phyloP scores from a whole-genome alignment of 2,329 filamentous ascomycete genomes.

The Simplicillium aogashimaense region DNA sequence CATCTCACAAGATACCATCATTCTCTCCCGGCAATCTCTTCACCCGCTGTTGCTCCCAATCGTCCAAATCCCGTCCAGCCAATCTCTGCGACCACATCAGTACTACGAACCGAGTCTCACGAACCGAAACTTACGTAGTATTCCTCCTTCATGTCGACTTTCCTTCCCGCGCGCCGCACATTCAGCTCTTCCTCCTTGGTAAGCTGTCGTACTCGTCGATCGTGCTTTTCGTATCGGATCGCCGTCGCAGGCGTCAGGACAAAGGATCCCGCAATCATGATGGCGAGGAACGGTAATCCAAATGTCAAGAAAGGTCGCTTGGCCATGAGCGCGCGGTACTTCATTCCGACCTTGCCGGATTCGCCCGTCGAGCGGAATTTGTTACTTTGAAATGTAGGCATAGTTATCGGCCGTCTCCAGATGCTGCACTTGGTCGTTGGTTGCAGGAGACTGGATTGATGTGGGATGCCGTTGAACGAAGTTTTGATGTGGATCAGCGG shows the following conservation, averaged over 20 bases:
- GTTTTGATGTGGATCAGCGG: too few species aligned
- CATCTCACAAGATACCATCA: slow-evolving; percentile 62
- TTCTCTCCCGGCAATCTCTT: slow-evolving; percentile 82
- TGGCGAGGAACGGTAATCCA: slow-evolving; percentile 80
- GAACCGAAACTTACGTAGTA: slow-evolving; percentile 60
- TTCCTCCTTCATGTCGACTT: slow-evolving; percentile 73
- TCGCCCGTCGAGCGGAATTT: slow-evolving; percentile 61
- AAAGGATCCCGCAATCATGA: slow-evolving; percentile 89
- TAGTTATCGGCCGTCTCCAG: slow-evolving; percentile 9
- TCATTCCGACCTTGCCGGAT: slow-evolving; percentile 57
- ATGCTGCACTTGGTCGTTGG: background rate
- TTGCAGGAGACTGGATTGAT: background rate
- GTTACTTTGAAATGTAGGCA: slow-evolving; percentile 53
- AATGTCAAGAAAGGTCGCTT: slow-evolving; percentile 86
- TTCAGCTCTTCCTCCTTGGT: slow-evolving; percentile 79
- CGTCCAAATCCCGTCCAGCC: slow-evolving; percentile 79
- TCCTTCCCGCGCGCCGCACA: slow-evolving; percentile 59
- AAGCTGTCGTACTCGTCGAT: slow-evolving; percentile 79
- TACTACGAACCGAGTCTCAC: background rate
- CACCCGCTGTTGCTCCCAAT: slow-evolving; percentile 95
- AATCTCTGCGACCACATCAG: slow-evolving; percentile 14
- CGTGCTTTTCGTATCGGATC: slow-evolving; percentile 85
- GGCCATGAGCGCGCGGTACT: slow-evolving; percentile 66
- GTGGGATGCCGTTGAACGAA: background rate
- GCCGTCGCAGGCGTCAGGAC: slow-evolving; percentile 91